Base-by-base conservation (phyloP, 108 stramenopile species). In the Phaeodactylum tricornutum region DNA sequence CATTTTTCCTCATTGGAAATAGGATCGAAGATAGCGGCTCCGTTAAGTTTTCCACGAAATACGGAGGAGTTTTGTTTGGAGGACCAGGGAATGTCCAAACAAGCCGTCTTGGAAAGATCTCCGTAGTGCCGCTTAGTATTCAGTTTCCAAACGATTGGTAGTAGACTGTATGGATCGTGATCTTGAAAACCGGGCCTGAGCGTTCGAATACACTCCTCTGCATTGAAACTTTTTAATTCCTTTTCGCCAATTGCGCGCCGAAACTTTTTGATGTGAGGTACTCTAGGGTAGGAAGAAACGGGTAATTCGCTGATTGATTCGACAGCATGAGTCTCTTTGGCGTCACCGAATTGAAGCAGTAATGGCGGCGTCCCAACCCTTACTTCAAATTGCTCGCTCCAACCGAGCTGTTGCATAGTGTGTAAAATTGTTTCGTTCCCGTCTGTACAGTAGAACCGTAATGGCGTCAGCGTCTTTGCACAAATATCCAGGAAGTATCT, bases 201-300 rank as follows among this genome's bases (percentile, higher is more conserved):
- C n/a, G n/a, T n/a, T n/a, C n/a, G n/a, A n/a, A n/a, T n/a, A 42
- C 69, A 71, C 22, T 53, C 28, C 17, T 57, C 29, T 9, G 55
- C 11, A 6, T 9, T 15, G 5, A 41, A 9, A 5, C 16, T 5
- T 41, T 41, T 5, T 14, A 20, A 5, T 20, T 20, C 16, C 21
- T 41, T 41, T n/a, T n/a, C n/a, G n/a, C n/a, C n/a, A n/a, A n/a
- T n/a, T 15, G 39, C 5, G 14, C 5, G 14, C 16, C 72, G 72
- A 61, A 74, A 74, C 54, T 74, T 74, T 42, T 74, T 74, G 30
- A 74, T 53, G 36, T 68, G 61, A 0, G 72, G 72, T 8, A 74
- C 44, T 20, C 16, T 20, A 6, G 39, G 39, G 21, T 41, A 20
- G 21, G 39, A 41, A n/a, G n/a, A n/a, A n/a, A n/a, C n/a, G n/a